phyloP scores from a whole-genome alignment of 805 yeast species.

The Wickerhamomyces xylosicus region DNA sequence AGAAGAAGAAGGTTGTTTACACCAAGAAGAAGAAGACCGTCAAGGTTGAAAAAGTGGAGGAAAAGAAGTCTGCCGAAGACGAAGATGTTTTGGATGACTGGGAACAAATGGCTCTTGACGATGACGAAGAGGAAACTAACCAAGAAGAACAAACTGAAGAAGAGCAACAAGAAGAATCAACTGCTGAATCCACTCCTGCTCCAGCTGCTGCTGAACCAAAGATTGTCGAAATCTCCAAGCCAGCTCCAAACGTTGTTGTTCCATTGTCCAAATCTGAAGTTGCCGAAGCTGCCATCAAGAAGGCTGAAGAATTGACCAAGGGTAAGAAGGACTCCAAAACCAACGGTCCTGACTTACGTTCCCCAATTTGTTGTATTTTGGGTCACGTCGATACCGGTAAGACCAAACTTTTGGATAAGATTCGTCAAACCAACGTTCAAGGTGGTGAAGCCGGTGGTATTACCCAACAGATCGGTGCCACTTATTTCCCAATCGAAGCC shows the following conservation, averaged over 20 bases:
- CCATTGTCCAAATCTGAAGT: conserved; percentile 12
- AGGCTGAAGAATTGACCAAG: conserved; percentile 13
- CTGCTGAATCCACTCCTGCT: conserved; percentile 15
- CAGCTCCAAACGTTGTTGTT: conserved; percentile 8
- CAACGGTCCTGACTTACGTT: conserved; percentile 60
- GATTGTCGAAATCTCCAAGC: neutral
- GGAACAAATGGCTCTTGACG: conserved; percentile 63
- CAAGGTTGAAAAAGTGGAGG: conserved; percentile 19
- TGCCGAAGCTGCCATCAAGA: conserved; percentile 7
- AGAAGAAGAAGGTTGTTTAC: conserved; percentile 62
- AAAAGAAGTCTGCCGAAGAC: conserved; percentile 16
- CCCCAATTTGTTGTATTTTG: conserved; percentile 97
- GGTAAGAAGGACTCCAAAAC: conserved; percentile 8
- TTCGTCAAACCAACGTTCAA: conserved; percentile 98
- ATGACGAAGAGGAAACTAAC: conserved; percentile 44
- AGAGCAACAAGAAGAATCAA: conserved; percentile 17
- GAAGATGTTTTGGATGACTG: conserved; percentile 66
- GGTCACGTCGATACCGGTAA: conserved; percentile 99
- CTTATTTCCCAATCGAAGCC: conserved; percentile 96
- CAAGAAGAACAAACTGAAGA: conserved; percentile 36
- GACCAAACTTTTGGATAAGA: conserved; percentile 90
- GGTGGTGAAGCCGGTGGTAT: conserved; percentile 99
- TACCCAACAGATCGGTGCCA: conserved; percentile 99
- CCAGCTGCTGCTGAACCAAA: conserved; percentile 20
- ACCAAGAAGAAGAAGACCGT: conserved; percentile 56